A percentile compares a stretch with the other conserved stretches of the same genome.
These are phyloP conservation scores for Penicillium coffeae DNA, from an alignment of 495 filamentous ascomycete species.

Conservation along the genomic window DNA sequence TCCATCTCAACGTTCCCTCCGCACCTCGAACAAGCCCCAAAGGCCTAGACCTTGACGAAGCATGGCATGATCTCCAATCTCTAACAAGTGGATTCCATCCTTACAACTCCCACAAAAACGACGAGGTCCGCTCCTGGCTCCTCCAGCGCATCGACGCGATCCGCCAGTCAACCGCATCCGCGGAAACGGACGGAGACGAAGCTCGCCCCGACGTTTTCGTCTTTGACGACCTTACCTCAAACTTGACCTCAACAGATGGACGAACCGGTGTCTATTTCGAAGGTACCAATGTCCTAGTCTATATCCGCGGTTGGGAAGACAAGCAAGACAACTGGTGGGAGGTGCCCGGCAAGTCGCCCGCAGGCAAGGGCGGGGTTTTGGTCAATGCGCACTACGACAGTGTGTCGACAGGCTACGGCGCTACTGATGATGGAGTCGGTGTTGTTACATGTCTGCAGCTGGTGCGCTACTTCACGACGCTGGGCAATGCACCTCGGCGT, in stretches of 20 bases:
- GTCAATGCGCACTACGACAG: conserved; percentile 97
- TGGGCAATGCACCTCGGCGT: conserved; percentile 68
- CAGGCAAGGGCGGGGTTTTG: conserved; percentile 70
- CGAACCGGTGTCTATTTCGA: conserved; percentile 68
- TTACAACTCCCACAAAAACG: conserved; percentile 81
- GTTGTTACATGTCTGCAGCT: conserved; percentile 82
- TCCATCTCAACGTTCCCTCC: conserved; percentile 70
- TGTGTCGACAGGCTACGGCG: conserved; percentile 85
- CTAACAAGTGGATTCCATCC: conserved; percentile 80
- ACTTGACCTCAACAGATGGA: conserved; percentile 57
- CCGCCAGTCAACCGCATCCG: conserved; percentile 40
- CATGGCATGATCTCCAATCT: conserved; percentile 77
- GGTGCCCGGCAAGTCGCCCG: conserved; percentile 38
- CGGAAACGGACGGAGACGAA: conserved; percentile 14
- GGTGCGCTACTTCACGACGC: conserved; percentile 79
- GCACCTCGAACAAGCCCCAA: conserved; percentile 55
- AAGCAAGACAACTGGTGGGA: conserved; percentile 63
- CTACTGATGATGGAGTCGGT: conserved; percentile 91
- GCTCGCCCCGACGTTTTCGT: conserved; percentile 52
- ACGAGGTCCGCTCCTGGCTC: conserved; percentile 74
- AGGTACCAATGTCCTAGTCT: conserved; percentile 88
- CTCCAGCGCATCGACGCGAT: conserved; percentile 67
- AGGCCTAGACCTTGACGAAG: conserved; percentile 74
- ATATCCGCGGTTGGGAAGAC: conserved; percentile 79
- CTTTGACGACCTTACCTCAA: conserved; percentile 77